Evolutionary conservation across 208 protist genomes (phyloP).

Genomic region (Crithidia sp.): DNA sequence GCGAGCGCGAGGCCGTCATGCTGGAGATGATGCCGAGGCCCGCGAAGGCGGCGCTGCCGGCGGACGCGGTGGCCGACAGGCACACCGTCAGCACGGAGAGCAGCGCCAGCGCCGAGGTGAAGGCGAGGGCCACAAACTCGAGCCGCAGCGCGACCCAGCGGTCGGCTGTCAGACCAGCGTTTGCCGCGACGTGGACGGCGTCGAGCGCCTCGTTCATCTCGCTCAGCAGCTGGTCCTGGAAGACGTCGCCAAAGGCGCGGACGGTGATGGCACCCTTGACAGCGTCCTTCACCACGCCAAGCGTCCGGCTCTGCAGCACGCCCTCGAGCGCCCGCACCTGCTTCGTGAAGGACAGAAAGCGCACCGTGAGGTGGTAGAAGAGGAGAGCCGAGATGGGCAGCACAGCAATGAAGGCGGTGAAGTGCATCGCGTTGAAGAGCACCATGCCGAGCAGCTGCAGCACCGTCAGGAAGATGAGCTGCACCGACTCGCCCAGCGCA

Average conservation of each 20-base stretch:
- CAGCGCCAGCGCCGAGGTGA: slow-evolving; percentile 62
- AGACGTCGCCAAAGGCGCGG: slow-evolving; percentile 53
- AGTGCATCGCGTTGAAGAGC: slow-evolving; percentile 66
- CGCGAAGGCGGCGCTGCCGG: slow-evolving; percentile 51
- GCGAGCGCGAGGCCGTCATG: slow-evolving; percentile 56
- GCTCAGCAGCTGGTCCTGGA: slow-evolving; percentile 43
- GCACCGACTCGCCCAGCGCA: slow-evolving; percentile 58
- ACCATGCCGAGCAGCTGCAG: slow-evolving; percentile 71
- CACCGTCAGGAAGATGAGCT: slow-evolving; percentile 62
- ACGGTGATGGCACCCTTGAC: slow-evolving; percentile 68
- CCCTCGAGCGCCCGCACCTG: slow-evolving; percentile 73
- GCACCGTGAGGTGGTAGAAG: slow-evolving; percentile 72
- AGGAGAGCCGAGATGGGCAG: slow-evolving; percentile 71
- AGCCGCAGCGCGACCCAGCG: slow-evolving; percentile 77
- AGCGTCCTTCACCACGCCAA: slow-evolving; percentile 67
- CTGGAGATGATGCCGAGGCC: slow-evolving; percentile 69
- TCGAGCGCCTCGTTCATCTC: slow-evolving; percentile 76
- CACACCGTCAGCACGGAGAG: slow-evolving; percentile 64
- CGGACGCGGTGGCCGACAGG: slow-evolving; percentile 35
- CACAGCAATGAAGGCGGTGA: slow-evolving; percentile 62
- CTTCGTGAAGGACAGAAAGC: slow-evolving; percentile 71
- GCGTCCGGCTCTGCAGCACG: slow-evolving; percentile 46
- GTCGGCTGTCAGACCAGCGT: slow-evolving; percentile 60
- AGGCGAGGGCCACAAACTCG: slow-evolving; percentile 69
- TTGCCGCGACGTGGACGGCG: slow-evolving; percentile 50